These are phyloP conservation scores for Colletotrichum tropicicola DNA, from an alignment of 2,329 filamentous ascomycete genomes.

Conservation along the genomic window DNA sequence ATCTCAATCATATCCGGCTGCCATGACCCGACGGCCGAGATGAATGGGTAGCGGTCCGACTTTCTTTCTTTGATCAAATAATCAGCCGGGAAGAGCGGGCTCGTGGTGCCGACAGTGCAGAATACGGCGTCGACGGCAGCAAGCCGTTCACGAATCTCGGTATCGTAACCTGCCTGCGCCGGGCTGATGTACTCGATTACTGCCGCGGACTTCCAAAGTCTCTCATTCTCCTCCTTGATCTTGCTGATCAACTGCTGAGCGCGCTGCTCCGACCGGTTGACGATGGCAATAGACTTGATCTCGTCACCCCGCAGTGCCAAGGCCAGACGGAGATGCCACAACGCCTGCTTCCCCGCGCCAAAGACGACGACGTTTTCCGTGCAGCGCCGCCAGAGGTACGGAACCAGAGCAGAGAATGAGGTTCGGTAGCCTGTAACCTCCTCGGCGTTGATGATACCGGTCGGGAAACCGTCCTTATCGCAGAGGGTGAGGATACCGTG, in stretches of 20 bases:
- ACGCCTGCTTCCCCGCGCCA: conserved; percentile 75
- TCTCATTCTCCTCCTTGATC: background rate
- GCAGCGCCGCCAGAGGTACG: conserved; percentile 53
- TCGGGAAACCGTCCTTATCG: conserved; percentile 54
- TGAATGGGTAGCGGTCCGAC: too few relatives aligned
- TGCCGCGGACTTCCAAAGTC: too few relatives aligned
- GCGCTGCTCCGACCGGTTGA: conserved; percentile 40
- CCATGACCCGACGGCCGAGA: too few relatives aligned
- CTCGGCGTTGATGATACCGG: conserved; percentile 70
- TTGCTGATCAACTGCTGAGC: background rate
- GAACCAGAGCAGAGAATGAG: conserved; percentile 68
- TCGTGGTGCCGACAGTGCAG: too few relatives aligned
- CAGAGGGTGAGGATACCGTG: conserved; percentile 60
- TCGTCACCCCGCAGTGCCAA: conserved; percentile 56
- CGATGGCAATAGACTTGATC: conserved; percentile 39
- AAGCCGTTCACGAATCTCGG: too few relatives aligned
- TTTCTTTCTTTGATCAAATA: too few relatives aligned
- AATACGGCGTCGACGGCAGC: too few relatives aligned
- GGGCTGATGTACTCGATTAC: background rate
- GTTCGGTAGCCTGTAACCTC: conserved; percentile 77
- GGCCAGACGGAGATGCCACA: conserved; percentile 76
- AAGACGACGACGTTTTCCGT: conserved; percentile 69
- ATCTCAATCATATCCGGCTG: too few relatives aligned
- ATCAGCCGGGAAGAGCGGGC: too few relatives aligned
- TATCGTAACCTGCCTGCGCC: too few relatives aligned